These are phyloP conservation scores for Blastobotrys attinorum DNA, from an alignment of 805 yeast species.

Conservation along the genomic window DNA sequence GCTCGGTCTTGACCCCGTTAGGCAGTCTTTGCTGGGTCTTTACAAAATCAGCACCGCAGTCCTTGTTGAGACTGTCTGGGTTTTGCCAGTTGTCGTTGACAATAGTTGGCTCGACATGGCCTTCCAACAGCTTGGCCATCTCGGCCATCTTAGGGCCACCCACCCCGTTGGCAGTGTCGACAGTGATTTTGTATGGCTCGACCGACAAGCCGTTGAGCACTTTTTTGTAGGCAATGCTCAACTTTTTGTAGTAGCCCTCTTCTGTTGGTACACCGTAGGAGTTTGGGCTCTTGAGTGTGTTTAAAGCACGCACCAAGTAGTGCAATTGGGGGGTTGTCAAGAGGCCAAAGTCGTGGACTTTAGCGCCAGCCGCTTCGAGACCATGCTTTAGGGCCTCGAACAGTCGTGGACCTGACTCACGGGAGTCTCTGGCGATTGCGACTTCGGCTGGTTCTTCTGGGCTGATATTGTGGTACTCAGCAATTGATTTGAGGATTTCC, in stretches of 20 bases:
- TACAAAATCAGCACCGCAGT: constrained; percentile 94
- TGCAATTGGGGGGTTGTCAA: constrained; percentile 94
- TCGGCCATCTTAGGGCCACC: constrained; percentile 69
- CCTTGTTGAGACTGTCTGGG: constrained; percentile 57
- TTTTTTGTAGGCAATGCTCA: constrained; percentile 44
- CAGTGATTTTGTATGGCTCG: constrained; percentile 41
- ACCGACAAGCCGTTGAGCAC: constrained; percentile 29
- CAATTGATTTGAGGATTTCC: constrained; percentile 35
- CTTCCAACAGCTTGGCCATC: constrained; percentile 37
- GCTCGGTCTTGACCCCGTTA: constrained; percentile 40
- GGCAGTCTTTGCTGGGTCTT: constrained; percentile 84
- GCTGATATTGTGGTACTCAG: constrained; percentile 40
- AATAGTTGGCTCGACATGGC: constrained; percentile 34
- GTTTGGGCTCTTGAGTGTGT: constrained; percentile 39
- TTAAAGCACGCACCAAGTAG: constrained; percentile 66
- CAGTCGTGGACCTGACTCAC: constrained; percentile 73
- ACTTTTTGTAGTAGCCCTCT: constrained; percentile 60
- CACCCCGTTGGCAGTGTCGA: constrained; percentile 96
- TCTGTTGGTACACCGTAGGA: constrained; percentile 57
- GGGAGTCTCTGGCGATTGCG: constrained; percentile 77
- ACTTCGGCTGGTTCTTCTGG: constrained; percentile 37
- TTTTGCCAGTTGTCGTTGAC: constrained; percentile 46
- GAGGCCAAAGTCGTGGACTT: constrained; percentile 50
- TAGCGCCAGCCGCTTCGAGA: constrained; percentile 38
- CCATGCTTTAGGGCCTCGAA: constrained; percentile 55